Percentiles rank a stretch among this genome's conserved stretches.
Evolutionary conservation across 495 filamentous ascomycete species (phyloP).

Genomic region (Monascus purpureus): DNA sequence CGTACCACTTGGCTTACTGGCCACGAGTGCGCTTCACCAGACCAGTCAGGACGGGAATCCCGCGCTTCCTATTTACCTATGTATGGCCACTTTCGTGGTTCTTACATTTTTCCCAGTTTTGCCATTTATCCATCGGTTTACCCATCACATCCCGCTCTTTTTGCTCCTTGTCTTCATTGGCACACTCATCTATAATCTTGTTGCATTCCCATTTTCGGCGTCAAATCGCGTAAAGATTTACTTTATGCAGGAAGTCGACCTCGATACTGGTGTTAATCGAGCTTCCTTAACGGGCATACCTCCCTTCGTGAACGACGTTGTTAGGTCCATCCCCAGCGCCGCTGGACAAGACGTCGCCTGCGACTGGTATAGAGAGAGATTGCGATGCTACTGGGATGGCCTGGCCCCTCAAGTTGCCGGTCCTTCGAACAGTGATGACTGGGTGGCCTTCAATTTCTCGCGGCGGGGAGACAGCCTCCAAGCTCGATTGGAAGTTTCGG

Average conservation of each 20-base stretch:
- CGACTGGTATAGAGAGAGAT: slow-evolving; percentile 19
- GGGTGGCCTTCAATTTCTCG: slow-evolving; percentile 51
- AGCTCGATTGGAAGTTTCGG: slow-evolving; percentile 45
- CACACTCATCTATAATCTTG: slow-evolving; percentile 76
- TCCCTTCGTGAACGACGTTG: slow-evolving; percentile 52
- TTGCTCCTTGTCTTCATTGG: slow-evolving; percentile 58
- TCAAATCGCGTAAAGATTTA: slow-evolving; percentile 70
- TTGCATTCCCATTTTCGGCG: slow-evolving; percentile 76
- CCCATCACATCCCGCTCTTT: slow-evolving; percentile 66
- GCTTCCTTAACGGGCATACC: slow-evolving; percentile 60
- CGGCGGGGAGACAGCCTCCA: slow-evolving; percentile 19
- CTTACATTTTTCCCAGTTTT: slow-evolving; percentile 63
- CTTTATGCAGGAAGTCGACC: slow-evolving; percentile 70
- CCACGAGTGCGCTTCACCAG: slow-evolving; percentile 58
- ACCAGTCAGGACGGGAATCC: slow-evolving; percentile 68
- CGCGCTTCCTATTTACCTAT: slow-evolving; percentile 53
- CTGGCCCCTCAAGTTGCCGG: slow-evolving; percentile 43
- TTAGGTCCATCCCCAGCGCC: slow-evolving; percentile 57
- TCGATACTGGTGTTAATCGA: slow-evolving; percentile 53
- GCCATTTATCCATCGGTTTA: slow-evolving; percentile 79
- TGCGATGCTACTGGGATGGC: slow-evolving; percentile 61
- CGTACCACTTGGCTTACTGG: slow-evolving; percentile 59
- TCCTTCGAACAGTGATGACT: slow-evolving; percentile 22
- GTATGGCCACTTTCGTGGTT: slow-evolving; percentile 49
- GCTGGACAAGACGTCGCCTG: slow-evolving; percentile 46